These are phyloP conservation scores for Colletotrichum sp. DNA, from an alignment of 2,329 filamentous ascomycete species.

Conservation along the genomic window DNA sequence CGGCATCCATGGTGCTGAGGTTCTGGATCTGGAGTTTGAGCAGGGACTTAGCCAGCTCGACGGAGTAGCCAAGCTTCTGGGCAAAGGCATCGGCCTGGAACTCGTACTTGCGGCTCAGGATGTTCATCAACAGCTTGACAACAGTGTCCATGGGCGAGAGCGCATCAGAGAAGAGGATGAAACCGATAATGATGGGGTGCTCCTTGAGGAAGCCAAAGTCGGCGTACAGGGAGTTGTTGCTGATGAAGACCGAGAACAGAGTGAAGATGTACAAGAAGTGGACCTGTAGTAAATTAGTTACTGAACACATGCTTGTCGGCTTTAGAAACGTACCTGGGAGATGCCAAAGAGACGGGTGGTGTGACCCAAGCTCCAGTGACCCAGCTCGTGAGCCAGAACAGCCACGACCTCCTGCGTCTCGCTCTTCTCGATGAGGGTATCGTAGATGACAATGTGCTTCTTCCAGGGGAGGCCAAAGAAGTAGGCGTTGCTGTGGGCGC, in stretches of 20 bases:
- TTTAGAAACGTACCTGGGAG: conserved; percentile 64
- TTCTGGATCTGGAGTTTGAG: conserved; percentile 99
- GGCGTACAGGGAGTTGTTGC: conserved; percentile 88
- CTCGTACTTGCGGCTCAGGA: conserved; percentile 92
- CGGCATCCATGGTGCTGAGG: conserved; percentile 96
- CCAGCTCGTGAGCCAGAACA: conserved; percentile 92
- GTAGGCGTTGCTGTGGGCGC: conserved; percentile 87
- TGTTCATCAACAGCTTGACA: conserved; percentile 94
- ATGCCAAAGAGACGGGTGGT: conserved; percentile 91
- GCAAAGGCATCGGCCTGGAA: conserved; percentile 96
- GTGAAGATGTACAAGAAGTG: conserved; percentile 98
- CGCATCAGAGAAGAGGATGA: conserved; percentile 97
- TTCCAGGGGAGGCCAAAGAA: conserved; percentile 99
- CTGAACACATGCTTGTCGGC: not conserved
- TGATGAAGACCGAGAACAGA: conserved; percentile 96
- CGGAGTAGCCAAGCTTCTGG: conserved; percentile 79
- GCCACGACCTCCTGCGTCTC: conserved; percentile 91
- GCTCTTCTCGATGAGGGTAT: conserved; percentile 96
- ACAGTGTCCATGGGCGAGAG: conserved; percentile 92
- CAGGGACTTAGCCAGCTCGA: conserved; percentile 82
- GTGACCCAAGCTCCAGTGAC: conserved; percentile 96
- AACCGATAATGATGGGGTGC: conserved; percentile 93
- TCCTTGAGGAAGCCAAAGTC: conserved; percentile 87
- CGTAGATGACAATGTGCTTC: conserved; percentile 99
- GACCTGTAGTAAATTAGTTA: conserved; percentile 53